These are phyloP conservation scores for Incumbomyces delicatus DNA, from an alignment of 2,329 filamentous ascomycete species.

Conservation along the genomic window DNA sequence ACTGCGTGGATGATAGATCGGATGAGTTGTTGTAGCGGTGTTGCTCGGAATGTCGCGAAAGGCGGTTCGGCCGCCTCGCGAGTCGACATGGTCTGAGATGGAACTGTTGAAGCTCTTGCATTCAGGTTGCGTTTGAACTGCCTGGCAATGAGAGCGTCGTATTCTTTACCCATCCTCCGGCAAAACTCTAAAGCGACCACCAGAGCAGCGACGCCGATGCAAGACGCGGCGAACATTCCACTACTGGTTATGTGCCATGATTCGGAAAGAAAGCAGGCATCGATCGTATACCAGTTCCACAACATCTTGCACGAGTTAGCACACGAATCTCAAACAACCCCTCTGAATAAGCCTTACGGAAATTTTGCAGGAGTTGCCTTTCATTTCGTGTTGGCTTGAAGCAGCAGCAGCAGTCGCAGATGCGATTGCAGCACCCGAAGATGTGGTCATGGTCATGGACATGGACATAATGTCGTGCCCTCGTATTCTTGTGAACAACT, in stretches of 20 bases:
- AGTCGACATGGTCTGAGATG: background rate
- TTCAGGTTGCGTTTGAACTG: slow-evolving; percentile 16
- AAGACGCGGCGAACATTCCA: slow-evolving; percentile 69
- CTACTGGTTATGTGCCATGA: slow-evolving; percentile 61
- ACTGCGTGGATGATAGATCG: slow-evolving; percentile 25
- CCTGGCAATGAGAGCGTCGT: slow-evolving; percentile 48
- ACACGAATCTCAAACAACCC: background rate
- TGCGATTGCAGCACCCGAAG: slow-evolving; percentile 8
- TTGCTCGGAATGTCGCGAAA: slow-evolving; percentile 13
- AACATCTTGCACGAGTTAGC: slow-evolving; percentile 43
- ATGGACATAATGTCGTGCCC: slow-evolving; percentile 9
- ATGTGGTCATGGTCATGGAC: slow-evolving; percentile 10
- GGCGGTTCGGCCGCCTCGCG: slow-evolving; percentile 6
- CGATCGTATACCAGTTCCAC: slow-evolving; percentile 66
- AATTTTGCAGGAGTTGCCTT: slow-evolving; percentile 12
- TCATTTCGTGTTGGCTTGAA: slow-evolving; percentile 9
- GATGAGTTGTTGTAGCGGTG: slow-evolving; percentile 16
- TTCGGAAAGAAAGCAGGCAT: slow-evolving; percentile 52
- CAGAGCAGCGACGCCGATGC: slow-evolving; percentile 67
- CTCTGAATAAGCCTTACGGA: slow-evolving; percentile 3
- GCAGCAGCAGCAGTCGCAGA: slow-evolving; percentile 7
- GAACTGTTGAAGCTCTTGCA: background rate
- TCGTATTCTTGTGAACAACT: too few relatives aligned
- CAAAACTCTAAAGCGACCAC: slow-evolving; percentile 63
- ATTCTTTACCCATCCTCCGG: slow-evolving; percentile 61